Base-by-base conservation (phyloP, 2,329 filamentous ascomycete species). In the Periconia sp. region DNA sequence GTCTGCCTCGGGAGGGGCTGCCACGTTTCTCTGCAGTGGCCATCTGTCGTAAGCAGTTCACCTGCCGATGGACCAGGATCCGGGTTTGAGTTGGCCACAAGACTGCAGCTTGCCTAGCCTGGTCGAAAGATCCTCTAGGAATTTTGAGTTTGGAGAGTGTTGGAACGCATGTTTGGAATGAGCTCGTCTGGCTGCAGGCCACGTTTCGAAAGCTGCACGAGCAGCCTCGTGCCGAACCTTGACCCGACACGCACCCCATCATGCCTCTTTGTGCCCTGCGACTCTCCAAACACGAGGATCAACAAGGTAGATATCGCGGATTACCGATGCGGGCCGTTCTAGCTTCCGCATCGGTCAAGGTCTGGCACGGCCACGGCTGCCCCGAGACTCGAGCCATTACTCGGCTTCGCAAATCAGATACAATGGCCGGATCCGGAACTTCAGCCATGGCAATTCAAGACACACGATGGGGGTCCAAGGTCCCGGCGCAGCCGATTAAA, bases 11-110 rank as follows among this genome's bases (percentile, higher is more conserved):
- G 35, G 24, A 37, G 15, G 16, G 35, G 35, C 35, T 29, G 35
- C 35, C 23, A 37, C 23, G 34, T 36, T 21, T 13, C 9, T 17
- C 35, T 19, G 23, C 24, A 22, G 35, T 29, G 17, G 9, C 8
- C 9, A n/a, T 11, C 32, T 21, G 17, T 35, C 11, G n/a, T 16
- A 5, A 25, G 21, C 34, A 12, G 26, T 13, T 13, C 11, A 4
- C 23, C 25, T 16, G 29, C 23, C 35, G 35, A 37, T 37, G 13
- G 15, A 8, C 17, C 35, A 18, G 35, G 35, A 28, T 28, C 35
- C 10, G 18, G 22, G 15, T 37, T 13, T 12, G n/a, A 9, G 12
- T 11, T 18, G 16, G 17, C 13, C 7, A 9, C 6, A 8, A 8
- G 13, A 13, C 16, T 37, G 23, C 23, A 28, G 15, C 19, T 29